Conservation (phyloP, 2,329 filamentous ascomycete genomes). For the Ceratocystis huliohia region DNA sequence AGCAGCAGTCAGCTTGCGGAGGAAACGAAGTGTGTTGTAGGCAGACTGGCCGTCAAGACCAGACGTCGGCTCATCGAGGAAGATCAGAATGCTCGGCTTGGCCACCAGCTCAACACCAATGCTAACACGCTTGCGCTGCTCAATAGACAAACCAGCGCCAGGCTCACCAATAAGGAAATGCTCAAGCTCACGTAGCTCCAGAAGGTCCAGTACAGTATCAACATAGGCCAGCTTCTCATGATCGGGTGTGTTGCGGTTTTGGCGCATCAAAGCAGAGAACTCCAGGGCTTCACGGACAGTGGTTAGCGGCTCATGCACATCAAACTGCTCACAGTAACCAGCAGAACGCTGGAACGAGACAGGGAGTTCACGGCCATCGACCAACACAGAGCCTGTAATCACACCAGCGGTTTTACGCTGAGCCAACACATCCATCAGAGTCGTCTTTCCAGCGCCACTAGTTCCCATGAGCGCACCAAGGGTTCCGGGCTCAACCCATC, state of each 20-base stretch:
- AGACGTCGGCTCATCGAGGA: slow-evolving; percentile 51
- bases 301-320: slow-evolving; percentile 59
- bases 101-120: slow-evolving; percentile 51
- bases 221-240: slow-evolving; percentile 65
- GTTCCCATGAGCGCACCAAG: slow-evolving; percentile 70
- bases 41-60: slow-evolving; percentile 58
- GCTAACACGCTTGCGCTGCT: slow-evolving; percentile 43
- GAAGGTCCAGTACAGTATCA: slow-evolving; percentile 58
- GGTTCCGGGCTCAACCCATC: slow-evolving; percentile 72
- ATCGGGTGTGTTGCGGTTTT: slow-evolving; percentile 49
- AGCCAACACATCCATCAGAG: slow-evolving; percentile 68
- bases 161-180: slow-evolving; percentile 37
- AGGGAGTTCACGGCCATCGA: slow-evolving; percentile 59
- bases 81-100: slow-evolving; percentile 47
- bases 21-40: slow-evolving; percentile 50
- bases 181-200: slow-evolving; percentile 38
- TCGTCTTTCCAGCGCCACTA: slow-evolving; percentile 75
- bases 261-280: slow-evolving; percentile 56
- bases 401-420: slow-evolving; percentile 68
- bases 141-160: slow-evolving; percentile 42
- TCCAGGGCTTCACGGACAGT: slow-evolving; percentile 66
- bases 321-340: slow-evolving; percentile 70
- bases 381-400: slow-evolving; percentile 60
- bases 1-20: slow-evolving; percentile 51
- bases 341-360: slow-evolving; percentile 66